Conservation (phyloP, 2,329 filamentous ascomycete species). For the Aspergillus sp. region DNA sequence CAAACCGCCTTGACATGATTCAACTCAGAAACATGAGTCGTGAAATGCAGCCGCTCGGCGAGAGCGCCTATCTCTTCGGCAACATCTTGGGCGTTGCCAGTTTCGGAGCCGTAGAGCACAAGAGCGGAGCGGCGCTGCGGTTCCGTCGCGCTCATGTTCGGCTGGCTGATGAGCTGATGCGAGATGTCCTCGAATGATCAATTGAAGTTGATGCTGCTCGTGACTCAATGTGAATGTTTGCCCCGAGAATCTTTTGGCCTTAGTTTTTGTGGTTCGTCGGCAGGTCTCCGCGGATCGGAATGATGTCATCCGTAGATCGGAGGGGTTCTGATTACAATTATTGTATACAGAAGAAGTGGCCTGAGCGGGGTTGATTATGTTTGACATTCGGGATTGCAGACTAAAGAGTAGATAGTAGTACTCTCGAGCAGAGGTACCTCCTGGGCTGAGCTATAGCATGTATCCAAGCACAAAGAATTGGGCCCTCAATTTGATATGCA, state of each 20-base stretch:
- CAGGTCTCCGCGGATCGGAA: slow-evolving; percentile 26
- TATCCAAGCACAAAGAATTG: neutral
- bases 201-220: slow-evolving; percentile 3
- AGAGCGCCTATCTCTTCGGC: slow-evolving; percentile 80
- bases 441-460: neutral
- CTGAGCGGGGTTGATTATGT: neutral
- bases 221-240: neutral
- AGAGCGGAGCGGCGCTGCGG: slow-evolving; percentile 57
- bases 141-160: slow-evolving; percentile 32
- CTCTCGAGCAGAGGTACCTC: neutral
- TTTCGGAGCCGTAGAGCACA: slow-evolving; percentile 92
- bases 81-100: slow-evolving; percentile 89
- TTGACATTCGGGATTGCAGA: neutral
- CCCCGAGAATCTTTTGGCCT: slow-evolving; percentile 2
- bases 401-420: neutral
- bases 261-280: slow-evolving; percentile 19
- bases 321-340: neutral
- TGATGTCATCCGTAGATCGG: slow-evolving; percentile 34
- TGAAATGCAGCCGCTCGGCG: slow-evolving; percentile 77
- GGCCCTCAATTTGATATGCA: neutral
- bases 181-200: slow-evolving; percentile 1
- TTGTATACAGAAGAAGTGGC: neutral
- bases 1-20: slow-evolving; percentile 76
- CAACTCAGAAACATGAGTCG: slow-evolving; percentile 75
- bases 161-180: neutral